A percentile compares a stretch with the other conserved stretches of the same genome.
phyloP scores from a whole-genome alignment of 306 rosid species.

The Rosa rugosa region DNA sequence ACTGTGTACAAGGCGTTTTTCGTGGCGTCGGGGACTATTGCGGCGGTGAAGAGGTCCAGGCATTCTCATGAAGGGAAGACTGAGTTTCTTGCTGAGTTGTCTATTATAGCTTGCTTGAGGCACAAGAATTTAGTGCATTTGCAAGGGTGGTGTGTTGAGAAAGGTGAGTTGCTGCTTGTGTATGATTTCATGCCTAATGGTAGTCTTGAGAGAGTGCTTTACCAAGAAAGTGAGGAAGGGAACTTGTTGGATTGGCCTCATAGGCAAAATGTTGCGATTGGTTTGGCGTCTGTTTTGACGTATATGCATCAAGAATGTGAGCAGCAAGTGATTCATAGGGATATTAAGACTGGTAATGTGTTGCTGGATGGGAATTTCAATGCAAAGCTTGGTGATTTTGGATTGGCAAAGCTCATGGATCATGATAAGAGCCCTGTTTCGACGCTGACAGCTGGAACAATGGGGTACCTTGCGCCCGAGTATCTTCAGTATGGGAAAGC shows the following conservation, averaged over 20 bases:
- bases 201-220: slow-evolving; percentile 48
- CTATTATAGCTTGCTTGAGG: slow-evolving; percentile 72
- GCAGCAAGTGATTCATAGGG: slow-evolving; percentile 74
- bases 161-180: slow-evolving; percentile 68
- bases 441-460: slow-evolving; percentile 71
- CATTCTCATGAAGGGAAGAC: slow-evolving; percentile 56
- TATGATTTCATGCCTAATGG: slow-evolving; percentile 77
- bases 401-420: slow-evolving; percentile 85
- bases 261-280: slow-evolving; percentile 60
- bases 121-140: slow-evolving; percentile 84
- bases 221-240: slow-evolving; percentile 38
- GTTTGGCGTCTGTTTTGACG: slow-evolving; percentile 68
- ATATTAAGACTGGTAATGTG: slow-evolving; percentile 69
- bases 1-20: slow-evolving; percentile 78
- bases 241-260: slow-evolving; percentile 48
- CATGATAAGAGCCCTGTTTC: slow-evolving; percentile 87
- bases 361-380: slow-evolving; percentile 59
- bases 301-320: slow-evolving; percentile 82
- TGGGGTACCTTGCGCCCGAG: slow-evolving; percentile 86
- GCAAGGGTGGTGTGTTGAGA: slow-evolving; percentile 86
- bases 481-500: slow-evolving; percentile 86
- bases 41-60: slow-evolving; percentile 55
- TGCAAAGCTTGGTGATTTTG: slow-evolving; percentile 70
- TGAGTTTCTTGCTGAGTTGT: slow-evolving; percentile 53
- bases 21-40: slow-evolving; percentile 43